phyloP scores from a whole-genome alignment of 768 basidiomycete species.

The Collybia sp. region DNA sequence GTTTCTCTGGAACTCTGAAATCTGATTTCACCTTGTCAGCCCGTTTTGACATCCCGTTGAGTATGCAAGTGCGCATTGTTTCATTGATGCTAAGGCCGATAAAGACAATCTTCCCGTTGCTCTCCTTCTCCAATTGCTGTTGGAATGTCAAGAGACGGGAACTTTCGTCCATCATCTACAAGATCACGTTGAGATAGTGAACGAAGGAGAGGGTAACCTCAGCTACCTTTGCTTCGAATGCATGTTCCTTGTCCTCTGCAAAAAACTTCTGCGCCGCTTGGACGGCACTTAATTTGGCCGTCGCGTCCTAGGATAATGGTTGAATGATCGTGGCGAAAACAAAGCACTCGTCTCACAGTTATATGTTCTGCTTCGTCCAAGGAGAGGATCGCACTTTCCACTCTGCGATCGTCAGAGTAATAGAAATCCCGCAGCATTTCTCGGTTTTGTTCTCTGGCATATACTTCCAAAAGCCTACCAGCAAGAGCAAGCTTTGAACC shows the following conservation, averaged over 20 bases:
- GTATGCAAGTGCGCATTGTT: slow-evolving; percentile 73
- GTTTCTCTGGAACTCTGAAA: slow-evolving; percentile 93
- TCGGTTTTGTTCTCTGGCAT: slow-evolving; percentile 84
- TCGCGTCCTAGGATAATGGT: slow-evolving; percentile 60
- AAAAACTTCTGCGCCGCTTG: slow-evolving; percentile 90
- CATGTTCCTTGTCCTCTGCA: slow-evolving; percentile 87
- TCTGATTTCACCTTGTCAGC: slow-evolving; percentile 88
- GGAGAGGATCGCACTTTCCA: slow-evolving; percentile 87
- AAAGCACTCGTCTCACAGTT: slow-evolving; percentile 35
- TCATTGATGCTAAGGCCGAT: slow-evolving; percentile 85
- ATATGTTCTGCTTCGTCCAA: slow-evolving; percentile 76
- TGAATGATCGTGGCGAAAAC: neutral
- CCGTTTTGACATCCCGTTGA: slow-evolving; percentile 77
- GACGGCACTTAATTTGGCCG: slow-evolving; percentile 64
- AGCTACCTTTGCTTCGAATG: slow-evolving; percentile 84
- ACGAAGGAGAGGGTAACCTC: neutral
- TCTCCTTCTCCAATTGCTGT: slow-evolving; percentile 84
- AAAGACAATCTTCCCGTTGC: slow-evolving; percentile 71
- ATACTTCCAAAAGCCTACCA: slow-evolving; percentile 79
- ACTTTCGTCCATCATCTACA: slow-evolving; percentile 89
- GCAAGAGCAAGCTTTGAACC: slow-evolving; percentile 73
- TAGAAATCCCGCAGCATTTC: slow-evolving; percentile 95
- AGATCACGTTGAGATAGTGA: neutral
- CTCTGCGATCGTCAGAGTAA: slow-evolving; percentile 93
- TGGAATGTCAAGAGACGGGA: slow-evolving; percentile 73